Evolutionary conservation across 2,329 filamentous ascomycete genomes (phyloP), one percentile per base, ranked within the genome.

Genomic region (Lachnellula occidentalis): DNA sequence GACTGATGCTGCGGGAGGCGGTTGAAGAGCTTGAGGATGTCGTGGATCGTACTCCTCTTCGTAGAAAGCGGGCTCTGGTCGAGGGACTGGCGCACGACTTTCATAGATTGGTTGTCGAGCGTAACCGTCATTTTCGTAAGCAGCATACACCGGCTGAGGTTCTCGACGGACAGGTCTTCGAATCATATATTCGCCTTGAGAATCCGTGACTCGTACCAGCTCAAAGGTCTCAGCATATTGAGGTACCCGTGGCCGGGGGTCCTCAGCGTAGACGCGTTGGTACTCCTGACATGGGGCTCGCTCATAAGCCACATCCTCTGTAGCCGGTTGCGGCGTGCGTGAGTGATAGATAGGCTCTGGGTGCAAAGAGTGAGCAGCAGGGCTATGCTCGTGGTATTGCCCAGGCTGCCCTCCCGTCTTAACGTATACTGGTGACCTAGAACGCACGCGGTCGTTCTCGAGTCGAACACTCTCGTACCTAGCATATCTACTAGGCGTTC

Each of bases 31-130:
- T 46, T 66, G 68, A 15, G 72, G 72, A 60, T 71, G 71, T 45
- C 70, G 70, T 22, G 74, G 73, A 51, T 78, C 74, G 49, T 78
- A 78, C 57, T 76, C 74, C 52, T 76, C 73, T 50, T 71, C 65
- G 47, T 68, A 69, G 31, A 48, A 66, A 45, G 60, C 59, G 45
- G 62, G 60, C 42, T 67, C 61, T 43, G 60, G 22, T 42, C 60
- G 57, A 34, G 59, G 49, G 17, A 57, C 45, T 14, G 60, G 55
- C 37, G 58, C 49, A 11, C 59, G 63, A 57, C 50, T 56, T 48
- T 67, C 66, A 50, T 67, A 68, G 12, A 66, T 54, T 42, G 66
- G 61, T 45, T 62, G 59, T 19, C 64, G 61, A 45, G 60, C 39
- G 45, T 64, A 66, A 19, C 54, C 45, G 8, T 63, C 66, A 37